Base-by-base conservation (phyloP, 2,329 filamentous ascomycete species). In the Neofusicoccum umdonicola region DNA sequence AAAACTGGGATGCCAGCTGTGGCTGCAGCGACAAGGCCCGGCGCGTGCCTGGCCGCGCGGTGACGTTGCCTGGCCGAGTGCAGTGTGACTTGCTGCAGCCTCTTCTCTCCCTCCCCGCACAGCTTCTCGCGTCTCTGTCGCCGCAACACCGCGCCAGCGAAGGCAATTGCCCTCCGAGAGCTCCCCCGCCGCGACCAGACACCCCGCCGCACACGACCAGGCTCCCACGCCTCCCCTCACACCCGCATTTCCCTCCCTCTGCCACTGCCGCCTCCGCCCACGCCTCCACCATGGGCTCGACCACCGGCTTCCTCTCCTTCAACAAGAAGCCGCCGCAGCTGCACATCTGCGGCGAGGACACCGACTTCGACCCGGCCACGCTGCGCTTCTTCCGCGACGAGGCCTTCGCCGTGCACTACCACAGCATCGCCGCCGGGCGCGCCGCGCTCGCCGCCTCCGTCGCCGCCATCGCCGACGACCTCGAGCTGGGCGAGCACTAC, bases 341-440 rank as follows among this genome's bases (percentile, higher is more conserved):
- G 5, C 77, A 74, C 67, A 69, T 82, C n/a, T 78, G 78, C 4
- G 72, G 75, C 58, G 69, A 77, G 22, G 72, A 76, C 42, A 68
- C 73, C 3, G 72, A 77, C 44, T 77, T 79, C 56, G 76, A 80
- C 39, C 69, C 73, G 22, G 69, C 70, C n/a, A 71, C 76, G 4
- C 67, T 81, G 19, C 35, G 31, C 22, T 39, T 17, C 41, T 37
- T 42, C 45, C 63, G 63, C 63, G 54, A 47, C 45, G 63, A 65
- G 67, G 77, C 79, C 64, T 82, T 77, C 73, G 72, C 78, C 41
- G 74, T 75, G 6, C 73, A 69, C 19, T 80, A 78, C 64, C 69
- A 65, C 54, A 17, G 31, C 8, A 34, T 81, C 3, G 75, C 78
- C 1, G 73, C 74, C 68, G 48, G 27, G 22, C 62, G 69, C 4